Conservation (phyloP, 331 rosid genomes). For the Pyracantha coccinea region DNA sequence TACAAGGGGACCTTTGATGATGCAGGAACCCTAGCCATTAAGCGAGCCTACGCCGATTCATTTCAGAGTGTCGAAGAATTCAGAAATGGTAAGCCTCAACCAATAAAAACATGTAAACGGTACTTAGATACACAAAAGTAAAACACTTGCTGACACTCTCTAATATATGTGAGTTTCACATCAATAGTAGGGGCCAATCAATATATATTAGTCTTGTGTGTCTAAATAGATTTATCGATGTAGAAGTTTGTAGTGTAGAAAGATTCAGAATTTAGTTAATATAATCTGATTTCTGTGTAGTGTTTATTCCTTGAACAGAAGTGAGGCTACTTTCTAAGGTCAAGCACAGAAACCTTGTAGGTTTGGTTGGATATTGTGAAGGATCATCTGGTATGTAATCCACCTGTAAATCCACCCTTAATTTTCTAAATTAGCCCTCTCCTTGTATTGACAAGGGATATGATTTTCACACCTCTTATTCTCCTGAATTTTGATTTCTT, state of each 20-base stretch:
- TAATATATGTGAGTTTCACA: background rate
- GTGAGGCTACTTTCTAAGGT: constrained; percentile 64
- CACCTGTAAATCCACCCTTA: background rate
- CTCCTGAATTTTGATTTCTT: too few species aligned
- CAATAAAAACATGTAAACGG: background rate
- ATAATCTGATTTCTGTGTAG: background rate
- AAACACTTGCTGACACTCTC: too few species aligned
- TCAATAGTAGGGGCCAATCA: too few species aligned
- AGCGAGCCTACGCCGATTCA: constrained; percentile 55
- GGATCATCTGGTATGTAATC: constrained; percentile 44
- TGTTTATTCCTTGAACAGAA: constrained; percentile 37
- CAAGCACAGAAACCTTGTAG: constrained; percentile 59
- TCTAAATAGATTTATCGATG: too few species aligned
- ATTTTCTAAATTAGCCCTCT: background rate
- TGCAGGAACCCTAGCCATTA: constrained; percentile 59
- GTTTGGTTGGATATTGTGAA: constrained; percentile 78
- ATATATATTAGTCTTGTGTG: too few species aligned
- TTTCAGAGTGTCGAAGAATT: constrained; percentile 52
- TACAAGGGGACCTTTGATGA: constrained; percentile 51
- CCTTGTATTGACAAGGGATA: too few species aligned
- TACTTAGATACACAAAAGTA: too few species aligned
- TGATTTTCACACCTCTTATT: too few species aligned
- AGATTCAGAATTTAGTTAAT: too few species aligned
- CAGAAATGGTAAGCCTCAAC: constrained; percentile 44
- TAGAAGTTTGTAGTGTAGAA: too few species aligned